Evolutionary conservation across 495 filamentous ascomycete genomes (phyloP).

Genomic region (Lindgomyces ingoldianus): DNA sequence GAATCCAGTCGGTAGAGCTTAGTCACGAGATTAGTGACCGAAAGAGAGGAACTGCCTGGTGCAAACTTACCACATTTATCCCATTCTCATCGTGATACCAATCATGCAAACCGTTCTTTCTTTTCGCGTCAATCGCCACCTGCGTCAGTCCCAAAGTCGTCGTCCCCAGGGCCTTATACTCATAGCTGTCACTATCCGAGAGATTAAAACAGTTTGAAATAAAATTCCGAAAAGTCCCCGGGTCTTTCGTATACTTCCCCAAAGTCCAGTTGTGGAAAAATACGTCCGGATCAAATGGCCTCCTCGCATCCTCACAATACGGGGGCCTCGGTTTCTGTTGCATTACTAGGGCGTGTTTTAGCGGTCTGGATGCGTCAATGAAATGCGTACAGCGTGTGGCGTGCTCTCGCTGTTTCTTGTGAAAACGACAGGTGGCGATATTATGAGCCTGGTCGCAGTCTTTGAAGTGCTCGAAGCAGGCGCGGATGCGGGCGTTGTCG

Average conservation of each 20-base stretch:
- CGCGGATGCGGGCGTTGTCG: no score
- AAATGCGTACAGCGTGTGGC: no score
- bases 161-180: slow-evolving; percentile 54
- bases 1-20: neutral
- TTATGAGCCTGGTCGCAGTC: no score
- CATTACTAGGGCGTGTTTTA: no score
- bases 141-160: slow-evolving; percentile 58
- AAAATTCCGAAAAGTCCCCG: neutral
- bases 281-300: neutral
- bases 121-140: slow-evolving; percentile 50
- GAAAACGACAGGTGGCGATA: no score
- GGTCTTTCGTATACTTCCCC: no score
- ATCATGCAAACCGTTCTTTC: slow-evolving; percentile 48
- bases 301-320: neutral
- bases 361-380: no score
- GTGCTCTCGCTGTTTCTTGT: no score
- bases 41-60: no score
- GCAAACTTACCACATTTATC: slow-evolving; percentile 37
- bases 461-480: no score
- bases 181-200: slow-evolving; percentile 52
- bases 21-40: no score
- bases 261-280: neutral
- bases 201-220: slow-evolving; percentile 48
- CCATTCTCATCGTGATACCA: slow-evolving; percentile 47
- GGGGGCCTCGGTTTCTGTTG: neutral